Evolutionary conservation across 208 protist species (phyloP), one percentile per base, ranked within the genome.

Genomic region (Novymonas esmeraldas): DNA sequence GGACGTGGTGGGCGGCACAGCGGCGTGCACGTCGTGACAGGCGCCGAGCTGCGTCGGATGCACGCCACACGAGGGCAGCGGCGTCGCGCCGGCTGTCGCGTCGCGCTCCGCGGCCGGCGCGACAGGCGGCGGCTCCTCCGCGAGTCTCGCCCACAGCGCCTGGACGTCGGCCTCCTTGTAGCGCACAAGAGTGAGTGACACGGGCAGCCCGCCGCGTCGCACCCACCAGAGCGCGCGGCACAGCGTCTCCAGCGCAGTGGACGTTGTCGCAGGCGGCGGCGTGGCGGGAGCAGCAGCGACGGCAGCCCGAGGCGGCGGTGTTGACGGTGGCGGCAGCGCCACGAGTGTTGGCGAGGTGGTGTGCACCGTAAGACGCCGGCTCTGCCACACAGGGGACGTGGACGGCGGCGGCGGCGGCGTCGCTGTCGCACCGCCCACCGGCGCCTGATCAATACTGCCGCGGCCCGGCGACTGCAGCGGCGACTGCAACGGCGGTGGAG

Each of bases 161-260:
- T 64, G 48, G 14, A 82, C 41, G 42, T 89, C 70, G 0, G 64
- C 52, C 29, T 72, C 41, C 18, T 41, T 44, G 59, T 84, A 89
- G 49, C 72, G 42, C 51, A 71, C 39, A 6, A 89, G 54, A 44
- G 57, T 79, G 60, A 89, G 50, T 24, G 83, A 82, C 22, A 89
- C 61, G 6, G 73, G 69, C 56, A 83, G 63, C 9, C 54, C 59
- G 0, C 45, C 44, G n/a, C 70, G 61, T 24, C 41, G 73, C 38
- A 89, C 18, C 83, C 83, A 89, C 83, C 83, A 89, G 45, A 82
- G 22, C 31, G 83, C 67, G 6, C 60, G 57, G 16, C 51, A 49
- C n/a, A 89, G 69, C 24, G 76, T 71, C 42, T 73, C 50, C 29
- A 85, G 54, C 13, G 75, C 22, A 3, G 64, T 20, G 2, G 70